A percentile compares a stretch with the other conserved stretches of the same genome.
Evolutionary conservation across 2,329 filamentous ascomycete species (phyloP).

Genomic region (Talaromyces sp.): DNA sequence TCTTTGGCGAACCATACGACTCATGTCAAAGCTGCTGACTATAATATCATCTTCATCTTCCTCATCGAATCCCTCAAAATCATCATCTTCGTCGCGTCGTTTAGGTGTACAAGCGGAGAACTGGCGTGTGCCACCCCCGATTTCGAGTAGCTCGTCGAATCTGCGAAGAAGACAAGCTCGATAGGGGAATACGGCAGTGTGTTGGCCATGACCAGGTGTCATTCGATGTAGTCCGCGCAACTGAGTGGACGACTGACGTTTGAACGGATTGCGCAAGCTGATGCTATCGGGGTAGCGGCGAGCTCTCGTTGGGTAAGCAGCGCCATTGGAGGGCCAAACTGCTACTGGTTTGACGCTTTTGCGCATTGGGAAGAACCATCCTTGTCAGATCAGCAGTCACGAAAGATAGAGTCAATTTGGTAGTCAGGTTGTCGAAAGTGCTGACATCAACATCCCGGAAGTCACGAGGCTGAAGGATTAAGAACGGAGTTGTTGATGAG

Average conservation of each 20-base stretch:
- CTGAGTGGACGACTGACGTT: neutral
- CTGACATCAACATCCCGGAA: neutral
- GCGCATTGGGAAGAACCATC: slow-evolving; percentile 16
- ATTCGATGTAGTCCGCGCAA: neutral
- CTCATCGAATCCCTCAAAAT: slow-evolving; percentile 9
- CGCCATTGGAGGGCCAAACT: slow-evolving; percentile 14
- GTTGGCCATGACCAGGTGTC: neutral
- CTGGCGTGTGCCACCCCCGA: slow-evolving; percentile 4
- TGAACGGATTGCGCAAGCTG: neutral
- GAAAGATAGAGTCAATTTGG: neutral
- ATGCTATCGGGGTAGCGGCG: slow-evolving; percentile 5
- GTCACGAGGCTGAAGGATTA: neutral
- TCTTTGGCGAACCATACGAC: slow-evolving; percentile 14
- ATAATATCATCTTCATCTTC: slow-evolving; percentile 7
- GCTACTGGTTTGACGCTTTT: slow-evolving; percentile 11
- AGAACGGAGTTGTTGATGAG: neutral
- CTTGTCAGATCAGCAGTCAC: neutral
- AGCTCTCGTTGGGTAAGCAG: slow-evolving; percentile 10
- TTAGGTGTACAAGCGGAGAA: slow-evolving; percentile 7
- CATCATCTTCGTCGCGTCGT: neutral
- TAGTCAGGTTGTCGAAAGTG: neutral
- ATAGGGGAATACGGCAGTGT: neutral
- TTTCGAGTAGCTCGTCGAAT: neutral
- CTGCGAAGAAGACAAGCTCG: slow-evolving; percentile 1
- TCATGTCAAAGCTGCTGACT: neutral